Evolutionary conservation across 805 yeast genomes (phyloP), one percentile per base, ranked within the genome.

Genomic region (Nakazawaea peltata): DNA sequence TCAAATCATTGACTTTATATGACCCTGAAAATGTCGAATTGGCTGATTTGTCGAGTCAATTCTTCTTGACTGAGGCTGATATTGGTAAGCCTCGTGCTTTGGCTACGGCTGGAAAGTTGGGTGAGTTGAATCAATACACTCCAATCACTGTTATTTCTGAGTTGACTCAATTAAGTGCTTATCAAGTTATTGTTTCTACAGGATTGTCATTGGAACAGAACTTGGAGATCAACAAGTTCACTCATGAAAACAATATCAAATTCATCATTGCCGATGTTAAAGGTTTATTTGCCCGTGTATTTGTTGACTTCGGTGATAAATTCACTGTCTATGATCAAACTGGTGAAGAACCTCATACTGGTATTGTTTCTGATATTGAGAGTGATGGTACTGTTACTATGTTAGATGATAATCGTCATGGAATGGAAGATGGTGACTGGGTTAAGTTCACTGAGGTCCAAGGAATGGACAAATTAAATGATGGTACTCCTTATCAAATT

Each of bases 401-500:
- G 67, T 69, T 90, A 48, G 95, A 83, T 53, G 97, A 86, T 44
- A 79, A 75, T 41, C 78, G 97, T 58, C 99, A 92, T 53, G 94
- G 95, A 14, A 67, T 92, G 36, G 85, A 88, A 64, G 95, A 86
- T 57, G 97, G 97, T 13, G 82, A 83, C 48, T 82, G 63, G 52
- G 95, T 92, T 37, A 83, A 81, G 56, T 87, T 92, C 50, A 53
- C 81, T 11, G 97, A 88, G 59, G 80, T 88, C 25, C 73, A 78
- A 51, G 97, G 97, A 26, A 66, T 86, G 52, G 77, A 71, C 8
- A 69, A 69, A 43, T 63, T 86, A 43, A 84, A 88, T 54, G 78
- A 77, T 46, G 94, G 90, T 4, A 61, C 70, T 37, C 71, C 86
- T 12, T 76, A 67, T 53, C 81, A 82, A 53, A 74, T 92, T 35